Percentiles rank a stretch among this genome's conserved stretches.
These are phyloP conservation scores for Alternaria gaisen DNA, from an alignment of 2,329 filamentous ascomycete genomes.

Conservation along the genomic window DNA sequence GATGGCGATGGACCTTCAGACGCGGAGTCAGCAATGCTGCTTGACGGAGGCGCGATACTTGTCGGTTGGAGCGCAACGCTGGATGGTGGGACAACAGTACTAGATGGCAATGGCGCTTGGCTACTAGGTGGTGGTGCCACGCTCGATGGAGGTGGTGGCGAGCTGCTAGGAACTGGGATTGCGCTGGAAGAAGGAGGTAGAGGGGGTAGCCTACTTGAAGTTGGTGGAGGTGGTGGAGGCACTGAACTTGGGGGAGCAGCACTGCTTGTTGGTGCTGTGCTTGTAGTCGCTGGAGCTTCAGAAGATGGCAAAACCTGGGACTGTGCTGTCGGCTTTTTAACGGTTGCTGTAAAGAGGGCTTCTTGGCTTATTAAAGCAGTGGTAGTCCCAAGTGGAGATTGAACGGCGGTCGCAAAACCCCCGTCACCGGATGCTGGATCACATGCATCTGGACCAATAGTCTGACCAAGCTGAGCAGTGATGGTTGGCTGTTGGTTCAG, in stretches of 20 bases:
- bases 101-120: conserved; percentile 18
- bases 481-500: conserved; percentile 44
- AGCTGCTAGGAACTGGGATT: conserved; percentile 7
- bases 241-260: conserved; percentile 3
- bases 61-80: conserved; percentile 6
- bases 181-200: conserved; percentile 25
- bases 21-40: conserved; percentile 33
- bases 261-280: background rate
- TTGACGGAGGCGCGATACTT: conserved; percentile 27
- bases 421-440: conserved; percentile 40
- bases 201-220: conserved; percentile 13
- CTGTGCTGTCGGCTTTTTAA: background rate
- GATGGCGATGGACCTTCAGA: conserved; percentile 27
- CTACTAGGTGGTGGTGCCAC: conserved; percentile 15
- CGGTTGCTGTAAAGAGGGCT: conserved; percentile 7
- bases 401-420: background rate
- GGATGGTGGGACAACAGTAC: conserved; percentile 12
- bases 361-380: conserved; percentile 16
- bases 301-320: background rate
- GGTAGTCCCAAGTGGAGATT: conserved; percentile 13
- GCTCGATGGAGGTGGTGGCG: conserved; percentile 22
- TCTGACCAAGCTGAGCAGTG: conserved; percentile 36
- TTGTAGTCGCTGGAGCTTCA: conserved; percentile 16
- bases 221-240: conserved; percentile 19
- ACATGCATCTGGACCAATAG: conserved; percentile 42